Percentiles rank a stretch among this genome's conserved stretches.
Evolutionary conservation across 192 early-diverging fungal genomes (phyloP).

Genomic region (Coemansia sp.): DNA sequence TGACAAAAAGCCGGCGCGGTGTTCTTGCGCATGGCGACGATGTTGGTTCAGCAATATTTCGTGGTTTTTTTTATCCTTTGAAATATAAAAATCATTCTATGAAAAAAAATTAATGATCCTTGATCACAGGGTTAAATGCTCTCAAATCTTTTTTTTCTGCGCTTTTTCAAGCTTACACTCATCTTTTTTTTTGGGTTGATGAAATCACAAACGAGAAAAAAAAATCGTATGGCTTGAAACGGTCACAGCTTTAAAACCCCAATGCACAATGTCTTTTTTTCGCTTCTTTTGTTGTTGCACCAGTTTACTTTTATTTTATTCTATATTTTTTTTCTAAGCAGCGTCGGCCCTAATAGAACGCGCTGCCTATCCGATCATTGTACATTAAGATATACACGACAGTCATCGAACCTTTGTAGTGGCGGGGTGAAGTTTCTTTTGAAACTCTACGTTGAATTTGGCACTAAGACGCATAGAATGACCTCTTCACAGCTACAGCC

Average conservation of each 20-base stretch:
- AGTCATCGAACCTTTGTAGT: too few species aligned
- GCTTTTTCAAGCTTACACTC: constrained; percentile 7
- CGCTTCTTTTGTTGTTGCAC: not conserved
- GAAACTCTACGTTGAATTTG: too few species aligned
- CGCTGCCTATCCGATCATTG: too few species aligned
- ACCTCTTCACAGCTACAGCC: not conserved
- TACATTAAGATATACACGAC: too few species aligned
- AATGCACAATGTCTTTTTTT: constrained; percentile 1
- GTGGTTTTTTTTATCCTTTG: constrained; percentile 6
- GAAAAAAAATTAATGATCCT: constrained; percentile 1
- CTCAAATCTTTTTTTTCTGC: not conserved
- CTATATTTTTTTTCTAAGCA: not conserved
- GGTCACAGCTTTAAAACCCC: too few species aligned
- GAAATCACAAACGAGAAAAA: not conserved
- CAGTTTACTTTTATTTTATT: constrained; percentile 8
- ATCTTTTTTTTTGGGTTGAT: constrained; percentile 4
- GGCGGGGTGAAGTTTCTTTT: too few species aligned
- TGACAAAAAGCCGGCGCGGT: not conserved
- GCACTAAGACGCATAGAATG: not conserved
- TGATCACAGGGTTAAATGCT: too few species aligned
- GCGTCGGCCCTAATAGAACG: too few species aligned
- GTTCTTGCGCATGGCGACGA: not conserved
- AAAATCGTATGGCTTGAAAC: not conserved
- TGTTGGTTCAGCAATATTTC: constrained; percentile 13
- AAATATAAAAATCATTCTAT: constrained; percentile 8